Percentiles rank a stretch among this genome's conserved stretches.
Conservation (phyloP, 257 asterid genomes). For the Vinca minor region DNA sequence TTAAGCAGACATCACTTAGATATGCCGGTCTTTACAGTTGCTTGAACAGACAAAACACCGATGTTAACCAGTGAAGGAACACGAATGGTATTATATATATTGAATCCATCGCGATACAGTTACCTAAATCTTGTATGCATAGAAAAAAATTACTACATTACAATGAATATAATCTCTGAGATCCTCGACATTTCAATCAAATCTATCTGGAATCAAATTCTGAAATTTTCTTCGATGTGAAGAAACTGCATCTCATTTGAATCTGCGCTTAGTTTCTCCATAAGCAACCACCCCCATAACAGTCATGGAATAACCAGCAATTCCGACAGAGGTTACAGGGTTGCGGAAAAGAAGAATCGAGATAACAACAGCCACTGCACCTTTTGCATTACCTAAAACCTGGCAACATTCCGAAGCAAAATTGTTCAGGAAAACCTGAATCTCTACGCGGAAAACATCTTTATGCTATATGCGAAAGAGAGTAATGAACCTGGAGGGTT, state of each 20-base stretch:
- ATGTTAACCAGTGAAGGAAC: not conserved
- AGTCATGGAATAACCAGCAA: slow-evolving; percentile 88
- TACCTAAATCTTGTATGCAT: slow-evolving; percentile 6
- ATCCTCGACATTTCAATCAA: not conserved
- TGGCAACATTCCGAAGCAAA: slow-evolving; percentile 17
- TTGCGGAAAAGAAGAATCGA: slow-evolving; percentile 83
- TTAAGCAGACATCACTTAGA: too few species aligned
- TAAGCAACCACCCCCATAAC: slow-evolving; percentile 95
- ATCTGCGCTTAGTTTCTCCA: slow-evolving; percentile 91
- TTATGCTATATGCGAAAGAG: not conserved
- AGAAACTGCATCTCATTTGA: slow-evolving; percentile 31
- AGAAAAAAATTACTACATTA: not conserved
- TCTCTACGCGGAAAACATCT: not conserved
- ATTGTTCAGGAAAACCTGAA: slow-evolving; percentile 4
- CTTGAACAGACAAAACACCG: not conserved
- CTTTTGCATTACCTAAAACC: slow-evolving; percentile 99
- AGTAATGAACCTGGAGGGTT: slow-evolving; percentile 68
- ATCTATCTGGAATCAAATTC: not conserved
- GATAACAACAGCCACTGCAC: slow-evolving; percentile 97
- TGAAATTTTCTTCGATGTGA: not conserved
- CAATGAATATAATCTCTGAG: not conserved
- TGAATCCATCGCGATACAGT: not conserved
- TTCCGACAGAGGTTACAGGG: slow-evolving; percentile 80
- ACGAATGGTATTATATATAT: not conserved
- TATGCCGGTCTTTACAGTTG: too few species aligned